Evolutionary conservation across 257 asterid species (phyloP).

Genomic region (Solanum habrochaites): DNA sequence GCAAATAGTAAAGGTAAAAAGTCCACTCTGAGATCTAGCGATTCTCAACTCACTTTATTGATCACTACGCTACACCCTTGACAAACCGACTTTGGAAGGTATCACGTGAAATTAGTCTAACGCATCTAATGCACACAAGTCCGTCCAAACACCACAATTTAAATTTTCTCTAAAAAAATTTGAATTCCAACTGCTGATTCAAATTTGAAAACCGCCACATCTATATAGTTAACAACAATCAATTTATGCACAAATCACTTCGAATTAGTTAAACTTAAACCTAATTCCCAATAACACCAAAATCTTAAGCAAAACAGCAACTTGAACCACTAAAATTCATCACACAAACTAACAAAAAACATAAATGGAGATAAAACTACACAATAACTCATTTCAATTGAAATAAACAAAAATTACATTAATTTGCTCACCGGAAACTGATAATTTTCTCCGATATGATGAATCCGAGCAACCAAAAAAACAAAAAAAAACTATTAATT

Average conservation of each 20-base stretch:
- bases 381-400: neutral
- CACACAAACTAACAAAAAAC: neutral
- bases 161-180: too few relatives aligned
- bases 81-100: accelerated
- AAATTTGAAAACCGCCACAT: neutral
- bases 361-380: neutral
- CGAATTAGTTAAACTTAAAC: neutral
- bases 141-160: neutral
- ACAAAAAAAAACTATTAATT: neutral
- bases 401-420: neutral
- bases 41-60: neutral
- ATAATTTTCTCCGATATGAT: neutral
- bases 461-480: neutral
- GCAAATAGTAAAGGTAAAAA: neutral
- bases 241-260: neutral
- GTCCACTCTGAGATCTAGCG: neutral
- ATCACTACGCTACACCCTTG: too few relatives aligned
- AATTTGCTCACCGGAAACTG: neutral
- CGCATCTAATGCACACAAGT: neutral
- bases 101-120: neutral
- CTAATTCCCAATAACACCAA: neutral
- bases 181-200: neutral
- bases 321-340: neutral
- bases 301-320: neutral
- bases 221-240: neutral